These are phyloP conservation scores for Xylaria polymorpha DNA, from an alignment of 2,329 filamentous ascomycete genomes.

Conservation along the genomic window DNA sequence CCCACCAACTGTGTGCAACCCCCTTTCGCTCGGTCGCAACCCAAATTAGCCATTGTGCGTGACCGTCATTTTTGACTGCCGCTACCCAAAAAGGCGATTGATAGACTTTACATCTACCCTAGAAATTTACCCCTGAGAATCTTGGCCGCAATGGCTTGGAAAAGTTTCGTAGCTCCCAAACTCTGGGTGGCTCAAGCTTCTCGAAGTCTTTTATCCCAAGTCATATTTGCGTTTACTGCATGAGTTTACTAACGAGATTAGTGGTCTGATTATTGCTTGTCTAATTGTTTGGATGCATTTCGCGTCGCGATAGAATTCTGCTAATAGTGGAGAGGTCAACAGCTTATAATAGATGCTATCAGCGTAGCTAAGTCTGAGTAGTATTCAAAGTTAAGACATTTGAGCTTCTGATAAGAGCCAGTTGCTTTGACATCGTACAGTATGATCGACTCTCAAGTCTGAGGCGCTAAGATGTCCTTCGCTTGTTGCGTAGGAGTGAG, in stretches of 20 bases:
- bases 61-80: neutral
- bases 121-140: neutral
- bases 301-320: neutral
- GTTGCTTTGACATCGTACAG: neutral
- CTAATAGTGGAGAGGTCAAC: neutral
- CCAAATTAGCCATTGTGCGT: slow-evolving; percentile 10
- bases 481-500: slow-evolving; percentile 6
- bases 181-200: neutral
- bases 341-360: neutral
- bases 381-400: neutral
- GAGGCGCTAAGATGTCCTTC: neutral
- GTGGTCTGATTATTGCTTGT: neutral
- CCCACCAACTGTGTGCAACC: slow-evolving; percentile 3
- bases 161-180: neutral
- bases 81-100: neutral
- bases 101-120: neutral
- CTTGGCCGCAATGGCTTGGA: slow-evolving; percentile 1
- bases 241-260: neutral
- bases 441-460: neutral
- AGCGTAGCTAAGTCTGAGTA: neutral
- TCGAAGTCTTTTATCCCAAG: neutral
- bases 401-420: neutral
- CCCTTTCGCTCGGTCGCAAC: slow-evolving; percentile 17
- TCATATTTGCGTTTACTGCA: neutral
- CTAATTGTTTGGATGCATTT: neutral